Conservation (phyloP, 116 monocot genomes). For the Cymodocea nodosa region DNA sequence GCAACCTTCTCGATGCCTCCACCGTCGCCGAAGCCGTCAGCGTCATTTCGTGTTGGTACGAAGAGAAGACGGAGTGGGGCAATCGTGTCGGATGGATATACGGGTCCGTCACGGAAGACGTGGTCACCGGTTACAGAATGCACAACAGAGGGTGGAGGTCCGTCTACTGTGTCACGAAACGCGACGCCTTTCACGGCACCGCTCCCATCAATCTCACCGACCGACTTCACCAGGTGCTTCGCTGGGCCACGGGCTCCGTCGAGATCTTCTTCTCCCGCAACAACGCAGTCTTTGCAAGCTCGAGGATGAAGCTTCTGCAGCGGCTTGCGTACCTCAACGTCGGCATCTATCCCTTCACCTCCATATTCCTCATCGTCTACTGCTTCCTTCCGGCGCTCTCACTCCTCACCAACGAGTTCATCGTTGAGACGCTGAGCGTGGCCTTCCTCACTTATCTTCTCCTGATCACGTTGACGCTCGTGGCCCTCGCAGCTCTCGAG, state of each 20-base stretch:
- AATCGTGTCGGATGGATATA: constrained; percentile 68
- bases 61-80: constrained; percentile 77
- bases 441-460: constrained; percentile 59
- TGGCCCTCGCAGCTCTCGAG: constrained; percentile 45
- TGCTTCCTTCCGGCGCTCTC: constrained; percentile 81
- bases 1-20: constrained; percentile 3
- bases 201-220: constrained; percentile 84
- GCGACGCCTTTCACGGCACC: constrained; percentile 72
- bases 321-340: constrained; percentile 62
- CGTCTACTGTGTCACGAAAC: constrained; percentile 59
- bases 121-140: constrained; percentile 83
- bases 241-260: constrained; percentile 82
- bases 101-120: constrained; percentile 73
- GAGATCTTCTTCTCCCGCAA: constrained; percentile 87
- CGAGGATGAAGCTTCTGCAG: constrained; percentile 59
- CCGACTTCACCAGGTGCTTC: constrained; percentile 77
- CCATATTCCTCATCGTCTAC: constrained; percentile 63
- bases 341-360: constrained; percentile 75
- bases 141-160: constrained; percentile 80
- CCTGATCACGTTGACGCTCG: constrained; percentile 38
- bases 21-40: constrained; percentile 10
- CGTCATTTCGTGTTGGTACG: constrained; percentile 26
- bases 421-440: constrained; percentile 48
- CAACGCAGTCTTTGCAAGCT: constrained; percentile 53
- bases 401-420: constrained; percentile 62